phyloP scores from a whole-genome alignment of 2,329 filamentous ascomycete species.

The Sporothrix luriei region DNA sequence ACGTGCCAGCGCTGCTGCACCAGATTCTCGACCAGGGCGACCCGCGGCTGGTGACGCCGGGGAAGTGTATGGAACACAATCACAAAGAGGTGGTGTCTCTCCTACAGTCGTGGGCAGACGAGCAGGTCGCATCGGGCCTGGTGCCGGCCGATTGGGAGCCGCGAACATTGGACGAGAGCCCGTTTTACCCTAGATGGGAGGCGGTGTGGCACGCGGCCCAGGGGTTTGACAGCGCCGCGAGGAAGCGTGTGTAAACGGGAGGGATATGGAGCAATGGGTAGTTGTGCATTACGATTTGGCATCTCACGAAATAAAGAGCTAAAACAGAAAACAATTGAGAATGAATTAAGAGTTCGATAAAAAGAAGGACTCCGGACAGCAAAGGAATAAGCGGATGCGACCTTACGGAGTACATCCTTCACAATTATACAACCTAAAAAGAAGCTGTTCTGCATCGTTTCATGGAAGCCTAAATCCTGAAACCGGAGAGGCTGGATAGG shows the following conservation, averaged over 20 bases:
- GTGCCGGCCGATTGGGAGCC: constrained; percentile 61
- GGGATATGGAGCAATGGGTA: too few species aligned
- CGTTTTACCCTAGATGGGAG: constrained; percentile 76
- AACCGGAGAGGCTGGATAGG: background rate
- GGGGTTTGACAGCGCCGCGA: background rate
- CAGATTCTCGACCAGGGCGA: constrained; percentile 68
- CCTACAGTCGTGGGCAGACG: constrained; percentile 63
- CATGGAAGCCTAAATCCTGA: constrained; percentile 5
- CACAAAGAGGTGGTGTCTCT: constrained; percentile 71
- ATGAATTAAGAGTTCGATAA: too few species aligned
- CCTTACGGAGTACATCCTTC: background rate
- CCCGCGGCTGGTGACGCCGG: constrained; percentile 47
- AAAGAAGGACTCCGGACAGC: too few species aligned
- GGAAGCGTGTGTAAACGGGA: background rate
- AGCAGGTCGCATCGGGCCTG: constrained; percentile 59
- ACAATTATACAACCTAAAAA: background rate
- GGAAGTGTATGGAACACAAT: constrained; percentile 80
- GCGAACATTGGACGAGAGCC: constrained; percentile 71
- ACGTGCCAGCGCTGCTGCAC: constrained; percentile 67
- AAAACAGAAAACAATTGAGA: too few species aligned
- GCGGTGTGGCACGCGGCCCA: constrained; percentile 41
- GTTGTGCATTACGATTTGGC: too few species aligned
- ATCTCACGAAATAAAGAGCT: too few species aligned
- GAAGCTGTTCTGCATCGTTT: background rate
- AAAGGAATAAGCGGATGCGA: too few species aligned